phyloP scores from a whole-genome alignment of 805 yeast genomes.

The Metschnikowia matae region DNA sequence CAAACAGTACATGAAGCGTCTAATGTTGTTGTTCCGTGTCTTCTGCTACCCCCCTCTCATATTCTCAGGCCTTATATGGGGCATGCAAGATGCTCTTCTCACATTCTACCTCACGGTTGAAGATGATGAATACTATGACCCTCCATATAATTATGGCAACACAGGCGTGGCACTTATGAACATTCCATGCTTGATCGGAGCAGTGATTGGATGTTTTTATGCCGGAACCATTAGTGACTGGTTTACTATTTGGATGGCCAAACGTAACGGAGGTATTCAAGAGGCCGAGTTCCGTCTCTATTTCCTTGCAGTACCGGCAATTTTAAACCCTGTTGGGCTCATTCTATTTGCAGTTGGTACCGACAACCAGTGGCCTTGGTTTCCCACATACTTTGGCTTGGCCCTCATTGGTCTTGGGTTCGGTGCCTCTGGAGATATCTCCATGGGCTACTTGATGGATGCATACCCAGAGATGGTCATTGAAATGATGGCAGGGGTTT shows the following conservation, averaged over 20 bases:
- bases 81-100: constrained; percentile 71
- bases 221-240: constrained; percentile 60
- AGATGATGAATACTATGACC: constrained; percentile 60
- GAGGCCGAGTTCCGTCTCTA: constrained; percentile 66
- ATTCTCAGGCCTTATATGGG: constrained; percentile 73
- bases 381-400: constrained; percentile 53
- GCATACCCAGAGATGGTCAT: constrained; percentile 65
- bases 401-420: constrained; percentile 66
- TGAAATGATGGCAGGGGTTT: constrained; percentile 69
- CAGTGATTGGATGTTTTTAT: constrained; percentile 60
- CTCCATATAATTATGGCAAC: constrained; percentile 63
- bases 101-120: constrained; percentile 73
- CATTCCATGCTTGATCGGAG: constrained; percentile 64
- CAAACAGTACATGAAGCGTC: constrained; percentile 56
- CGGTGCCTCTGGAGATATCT: constrained; percentile 69
- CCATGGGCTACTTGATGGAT: constrained; percentile 64
- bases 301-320: constrained; percentile 51
- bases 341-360: constrained; percentile 66
- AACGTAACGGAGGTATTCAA: constrained; percentile 53
- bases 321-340: constrained; percentile 60
- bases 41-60: constrained; percentile 63
- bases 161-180: constrained; percentile 74
- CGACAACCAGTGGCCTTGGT: constrained; percentile 50
- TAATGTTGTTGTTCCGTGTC: constrained; percentile 49
- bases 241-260: constrained; percentile 59